Evolutionary conservation across 331 rosid genomes (phyloP), one percentile per base, ranked within the genome.

Genomic region (Quercus tomentella): DNA sequence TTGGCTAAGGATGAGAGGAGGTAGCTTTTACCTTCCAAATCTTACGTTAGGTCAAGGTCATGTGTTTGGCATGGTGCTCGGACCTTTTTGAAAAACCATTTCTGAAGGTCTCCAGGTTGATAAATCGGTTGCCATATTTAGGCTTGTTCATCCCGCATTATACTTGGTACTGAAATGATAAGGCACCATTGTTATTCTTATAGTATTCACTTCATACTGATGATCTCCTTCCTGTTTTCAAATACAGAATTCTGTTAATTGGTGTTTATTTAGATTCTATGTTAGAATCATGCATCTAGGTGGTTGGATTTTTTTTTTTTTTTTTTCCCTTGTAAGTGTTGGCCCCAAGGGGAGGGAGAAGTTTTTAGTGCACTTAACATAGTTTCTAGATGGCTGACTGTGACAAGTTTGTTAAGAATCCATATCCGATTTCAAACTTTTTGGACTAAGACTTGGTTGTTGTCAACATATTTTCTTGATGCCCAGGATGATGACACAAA

Each of bases 401-500:
- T 35, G 43, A 7, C 10, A 37, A 37, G 2, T 37, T 37, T 37
- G 10, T 0, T 37, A 37, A 37, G 43, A 37, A 37, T 37, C 10
- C 43, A 37, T 37, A 37, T 37, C 10, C 3, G 10, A 7, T 37
- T 37, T 37, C 43, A 37, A 37, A 37, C 43, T 1, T 37, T 37
- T 37, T 37, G 43, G 43, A 37, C 43, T 37, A 7, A 37, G 43
- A 37, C 43, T 37, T 37, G 3, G 43, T 37, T 37, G 10, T 37
- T 7, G 43, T 81, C 30, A 3, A 14, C 45, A 31, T 54, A 21
- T 72, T 33, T 76, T 54, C 58, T 76, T 49, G 20, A 23, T 25
- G 33, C 72, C 78, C 85, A 82, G 83, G 80, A 83, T 54, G 86
- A 83, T 79, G 86, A 83, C 35, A 58, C 83, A 54, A 83, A 79